These are phyloP conservation scores for Neohortaea acidophila DNA, from an alignment of 495 filamentous ascomycete species.

Conservation along the genomic window DNA sequence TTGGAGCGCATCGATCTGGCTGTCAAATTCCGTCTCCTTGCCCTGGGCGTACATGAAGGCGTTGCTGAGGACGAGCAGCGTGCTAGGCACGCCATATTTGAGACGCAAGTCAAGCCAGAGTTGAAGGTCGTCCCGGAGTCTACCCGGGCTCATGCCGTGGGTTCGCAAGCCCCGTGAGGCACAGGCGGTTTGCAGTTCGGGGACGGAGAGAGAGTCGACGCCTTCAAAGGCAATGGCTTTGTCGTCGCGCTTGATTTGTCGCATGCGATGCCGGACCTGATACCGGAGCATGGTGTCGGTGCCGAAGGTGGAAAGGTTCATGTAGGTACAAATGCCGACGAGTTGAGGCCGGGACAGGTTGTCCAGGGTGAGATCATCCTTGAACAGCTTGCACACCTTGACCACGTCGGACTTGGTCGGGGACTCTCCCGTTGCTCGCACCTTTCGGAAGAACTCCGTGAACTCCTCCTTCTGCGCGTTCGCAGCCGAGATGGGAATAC, in stretches of 20 bases:
- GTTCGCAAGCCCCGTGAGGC: slow-evolving; percentile 85
- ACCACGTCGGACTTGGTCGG: slow-evolving; percentile 85
- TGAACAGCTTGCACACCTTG: slow-evolving; percentile 99
- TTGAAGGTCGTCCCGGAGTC: slow-evolving; percentile 78
- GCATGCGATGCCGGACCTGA: slow-evolving; percentile 92
- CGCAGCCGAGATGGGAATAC: slow-evolving; percentile 68
- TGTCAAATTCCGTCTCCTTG: slow-evolving; percentile 73
- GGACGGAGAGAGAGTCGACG: slow-evolving; percentile 79
- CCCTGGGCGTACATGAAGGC: slow-evolving; percentile 90
- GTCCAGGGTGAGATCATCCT: slow-evolving; percentile 93
- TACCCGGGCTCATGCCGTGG: slow-evolving; percentile 71
- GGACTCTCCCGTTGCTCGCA: slow-evolving; percentile 70
- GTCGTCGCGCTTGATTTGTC: slow-evolving; percentile 97
- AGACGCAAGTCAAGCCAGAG: slow-evolving; percentile 91
- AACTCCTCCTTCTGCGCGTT: slow-evolving; percentile 91
- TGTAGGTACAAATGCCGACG: slow-evolving; percentile 94
- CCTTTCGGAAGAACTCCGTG: slow-evolving; percentile 91
- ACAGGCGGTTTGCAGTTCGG: slow-evolving; percentile 82
- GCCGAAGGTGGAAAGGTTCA: slow-evolving; percentile 94
- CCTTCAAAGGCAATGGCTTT: slow-evolving; percentile 90
- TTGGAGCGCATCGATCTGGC: slow-evolving; percentile 85
- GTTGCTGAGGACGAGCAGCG: slow-evolving; percentile 87
- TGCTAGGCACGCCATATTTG: slow-evolving; percentile 84
- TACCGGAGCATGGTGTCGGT: slow-evolving; percentile 97
- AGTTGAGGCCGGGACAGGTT: slow-evolving; percentile 91